A percentile compares a stretch with the other conserved stretches of the same genome.
Conservation (phyloP, 2,329 filamentous ascomycete species). For the Ascochyta koolunga region DNA sequence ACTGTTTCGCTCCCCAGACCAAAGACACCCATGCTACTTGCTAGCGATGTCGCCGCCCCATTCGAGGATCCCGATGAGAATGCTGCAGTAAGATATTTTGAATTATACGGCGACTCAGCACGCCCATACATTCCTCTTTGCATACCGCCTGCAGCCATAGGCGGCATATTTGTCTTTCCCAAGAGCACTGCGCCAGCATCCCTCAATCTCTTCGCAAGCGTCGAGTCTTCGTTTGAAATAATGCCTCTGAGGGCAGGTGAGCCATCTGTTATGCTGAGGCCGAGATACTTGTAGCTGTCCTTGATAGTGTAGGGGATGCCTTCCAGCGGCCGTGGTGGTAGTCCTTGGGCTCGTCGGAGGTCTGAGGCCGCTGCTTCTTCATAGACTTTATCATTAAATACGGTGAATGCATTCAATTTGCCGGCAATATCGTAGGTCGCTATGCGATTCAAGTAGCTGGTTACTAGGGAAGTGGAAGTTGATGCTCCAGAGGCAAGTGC, state of each 20-base stretch:
- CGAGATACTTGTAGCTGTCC: conserved; percentile 62
- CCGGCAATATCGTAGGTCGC: conserved; percentile 54
- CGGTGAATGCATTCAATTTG: conserved; percentile 56
- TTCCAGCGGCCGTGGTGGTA: conserved; percentile 53
- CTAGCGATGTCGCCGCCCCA: conserved; percentile 59
- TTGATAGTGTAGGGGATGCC: conserved; percentile 65
- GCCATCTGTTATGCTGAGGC: conserved; percentile 60
- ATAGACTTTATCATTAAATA: conserved; percentile 56
- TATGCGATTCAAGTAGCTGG: conserved; percentile 57
- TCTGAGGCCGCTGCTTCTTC: conserved; percentile 57
- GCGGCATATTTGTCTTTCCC: conserved; percentile 65
- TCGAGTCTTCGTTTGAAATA: conserved; percentile 59
- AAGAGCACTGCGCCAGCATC: conserved; percentile 59
- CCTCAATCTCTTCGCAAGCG: conserved; percentile 55
- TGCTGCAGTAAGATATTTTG: conserved; percentile 59
- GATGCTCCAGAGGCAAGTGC: conserved; percentile 50
- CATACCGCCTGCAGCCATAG: conserved; percentile 65
- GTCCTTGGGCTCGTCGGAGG: conserved; percentile 49
- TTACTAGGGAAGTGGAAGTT: conserved; percentile 55
- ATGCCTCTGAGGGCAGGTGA: conserved; percentile 61
- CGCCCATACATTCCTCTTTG: conserved; percentile 63
- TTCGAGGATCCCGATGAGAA: conserved; percentile 66
- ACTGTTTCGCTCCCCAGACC: conserved; percentile 63
- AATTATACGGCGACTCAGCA: conserved; percentile 63
- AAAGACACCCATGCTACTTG: conserved; percentile 60